A percentile compares a stretch with the other conserved stretches of the same genome.
Conservation (phyloP, 345 rosid genomes). For the Eucalyptus erythrocorys region DNA sequence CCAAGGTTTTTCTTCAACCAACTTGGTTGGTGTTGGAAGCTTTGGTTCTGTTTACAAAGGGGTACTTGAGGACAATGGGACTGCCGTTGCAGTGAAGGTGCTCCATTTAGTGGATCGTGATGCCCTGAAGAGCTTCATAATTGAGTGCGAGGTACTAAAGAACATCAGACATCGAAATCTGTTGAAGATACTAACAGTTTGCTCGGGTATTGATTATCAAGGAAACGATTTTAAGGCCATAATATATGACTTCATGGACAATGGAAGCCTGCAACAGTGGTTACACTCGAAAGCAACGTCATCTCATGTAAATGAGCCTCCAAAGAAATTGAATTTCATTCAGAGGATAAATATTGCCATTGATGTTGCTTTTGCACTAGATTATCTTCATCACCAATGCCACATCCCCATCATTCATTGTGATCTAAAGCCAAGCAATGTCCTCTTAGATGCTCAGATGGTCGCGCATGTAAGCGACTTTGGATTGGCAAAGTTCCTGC, state of each 20-base stretch:
- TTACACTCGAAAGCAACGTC: neutral
- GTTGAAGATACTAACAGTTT: neutral
- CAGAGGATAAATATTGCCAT: neutral
- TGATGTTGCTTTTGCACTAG: neutral
- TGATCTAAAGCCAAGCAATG: neutral
- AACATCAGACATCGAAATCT: neutral
- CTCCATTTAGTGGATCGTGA: neutral
- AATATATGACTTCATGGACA: neutral
- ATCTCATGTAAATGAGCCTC: neutral
- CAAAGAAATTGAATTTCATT: neutral
- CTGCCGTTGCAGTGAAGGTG: neutral
- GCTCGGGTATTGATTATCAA: neutral
- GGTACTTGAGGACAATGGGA: neutral
- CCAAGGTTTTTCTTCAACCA: neutral
- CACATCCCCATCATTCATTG: neutral
- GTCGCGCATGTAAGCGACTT: neutral
- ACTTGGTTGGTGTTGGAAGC: neutral
- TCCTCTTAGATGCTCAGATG: neutral
- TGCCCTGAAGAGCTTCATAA: neutral
- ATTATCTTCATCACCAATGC: neutral
- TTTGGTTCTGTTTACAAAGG: neutral
- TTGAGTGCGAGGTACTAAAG: neutral
- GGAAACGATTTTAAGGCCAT: neutral
- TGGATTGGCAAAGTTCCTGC: neutral
- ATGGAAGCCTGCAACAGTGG: constrained; percentile 2